Percentiles rank a stretch among this genome's conserved stretches.
Evolutionary conservation across 352 stramenopile species (phyloP).

Genomic region (Phytophthora quininea): DNA sequence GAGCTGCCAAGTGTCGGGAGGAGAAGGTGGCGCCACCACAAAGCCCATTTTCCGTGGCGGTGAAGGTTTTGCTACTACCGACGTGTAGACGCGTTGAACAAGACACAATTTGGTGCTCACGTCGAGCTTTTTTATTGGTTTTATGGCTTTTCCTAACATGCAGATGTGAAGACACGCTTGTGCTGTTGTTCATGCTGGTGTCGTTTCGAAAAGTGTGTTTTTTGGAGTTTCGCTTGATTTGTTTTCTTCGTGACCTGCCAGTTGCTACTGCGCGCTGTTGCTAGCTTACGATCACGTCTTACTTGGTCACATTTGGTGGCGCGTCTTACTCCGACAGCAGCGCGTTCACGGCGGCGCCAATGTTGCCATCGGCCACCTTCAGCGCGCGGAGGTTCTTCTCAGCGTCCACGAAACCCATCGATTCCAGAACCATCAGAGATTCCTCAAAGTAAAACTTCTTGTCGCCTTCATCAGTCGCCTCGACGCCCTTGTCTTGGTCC

Average conservation of each 20-base stretch:
- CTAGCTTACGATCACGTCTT: constrained; percentile 15
- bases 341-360: constrained; percentile 53
- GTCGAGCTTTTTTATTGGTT: constrained; percentile 2
- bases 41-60: background rate
- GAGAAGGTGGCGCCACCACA: background rate
- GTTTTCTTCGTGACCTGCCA: constrained; percentile 2
- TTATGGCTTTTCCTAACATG: background rate
- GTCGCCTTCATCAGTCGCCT: background rate
- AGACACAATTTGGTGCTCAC: background rate
- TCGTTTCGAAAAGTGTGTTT: background rate
- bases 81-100: background rate
- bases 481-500: too few relatives aligned
- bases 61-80: background rate
- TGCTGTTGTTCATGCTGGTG: too few relatives aligned
- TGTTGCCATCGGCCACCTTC: constrained; percentile 50
- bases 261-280: constrained; percentile 1
- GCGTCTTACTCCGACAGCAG: constrained; percentile 52
- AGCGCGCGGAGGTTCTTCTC: constrained; percentile 53
- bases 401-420: constrained; percentile 69
- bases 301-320: constrained; percentile 1
- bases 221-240: constrained; percentile 9
- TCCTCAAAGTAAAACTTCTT: constrained; percentile 35
- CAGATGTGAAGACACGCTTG: too few relatives aligned
- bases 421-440: constrained; percentile 45
- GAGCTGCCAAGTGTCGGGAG: constrained; percentile 26